A percentile compares a stretch with the other conserved stretches of the same genome.
Conservation (phyloP, 2,329 filamentous ascomycete genomes). For the Lachnellula hyalina region DNA sequence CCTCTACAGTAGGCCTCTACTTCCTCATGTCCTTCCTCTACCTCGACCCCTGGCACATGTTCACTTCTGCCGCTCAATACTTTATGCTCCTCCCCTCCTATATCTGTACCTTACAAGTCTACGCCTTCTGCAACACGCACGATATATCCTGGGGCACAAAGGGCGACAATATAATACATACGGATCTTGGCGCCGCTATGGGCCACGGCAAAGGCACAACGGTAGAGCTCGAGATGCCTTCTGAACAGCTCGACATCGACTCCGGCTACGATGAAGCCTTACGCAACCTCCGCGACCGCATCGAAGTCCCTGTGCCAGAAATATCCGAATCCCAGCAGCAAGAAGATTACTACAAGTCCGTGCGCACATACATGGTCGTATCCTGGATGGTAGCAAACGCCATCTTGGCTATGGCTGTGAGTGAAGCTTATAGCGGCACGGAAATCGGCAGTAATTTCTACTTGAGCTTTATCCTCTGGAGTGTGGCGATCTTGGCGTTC, state of each 20-base stretch:
- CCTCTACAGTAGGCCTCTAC: constrained; percentile 87
- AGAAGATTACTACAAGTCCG: constrained; percentile 97
- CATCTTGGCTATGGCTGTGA: constrained; percentile 87
- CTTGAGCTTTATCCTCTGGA: constrained; percentile 88
- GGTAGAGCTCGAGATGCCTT: constrained; percentile 96
- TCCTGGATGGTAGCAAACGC: constrained; percentile 91
- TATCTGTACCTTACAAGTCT: constrained; percentile 96
- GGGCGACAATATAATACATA: constrained; percentile 92
- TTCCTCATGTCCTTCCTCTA: constrained; percentile 96
- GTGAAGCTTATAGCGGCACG: constrained; percentile 71
- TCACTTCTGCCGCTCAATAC: constrained; percentile 87
- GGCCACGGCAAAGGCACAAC: constrained; percentile 66
- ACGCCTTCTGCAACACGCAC: constrained; percentile 98
- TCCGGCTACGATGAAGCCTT: constrained; percentile 95
- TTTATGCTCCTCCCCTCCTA: constrained; percentile 88
- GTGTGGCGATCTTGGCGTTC: constrained; percentile 76
- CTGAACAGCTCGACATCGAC: constrained; percentile 96
- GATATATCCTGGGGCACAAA: constrained; percentile 99
- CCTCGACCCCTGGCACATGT: constrained; percentile 98
- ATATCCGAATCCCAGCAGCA: constrained; percentile 77
- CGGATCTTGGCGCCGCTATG: constrained; percentile 82
- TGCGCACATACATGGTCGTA: constrained; percentile 96
- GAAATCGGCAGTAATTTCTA: constrained; percentile 81
- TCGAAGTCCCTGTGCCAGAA: constrained; percentile 65
- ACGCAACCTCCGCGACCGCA: constrained; percentile 86